Evolutionary conservation across 139 green algal genomes (phyloP), one percentile per base, ranked within the genome.

Genomic region (Zygnema circumcarinatum): DNA sequence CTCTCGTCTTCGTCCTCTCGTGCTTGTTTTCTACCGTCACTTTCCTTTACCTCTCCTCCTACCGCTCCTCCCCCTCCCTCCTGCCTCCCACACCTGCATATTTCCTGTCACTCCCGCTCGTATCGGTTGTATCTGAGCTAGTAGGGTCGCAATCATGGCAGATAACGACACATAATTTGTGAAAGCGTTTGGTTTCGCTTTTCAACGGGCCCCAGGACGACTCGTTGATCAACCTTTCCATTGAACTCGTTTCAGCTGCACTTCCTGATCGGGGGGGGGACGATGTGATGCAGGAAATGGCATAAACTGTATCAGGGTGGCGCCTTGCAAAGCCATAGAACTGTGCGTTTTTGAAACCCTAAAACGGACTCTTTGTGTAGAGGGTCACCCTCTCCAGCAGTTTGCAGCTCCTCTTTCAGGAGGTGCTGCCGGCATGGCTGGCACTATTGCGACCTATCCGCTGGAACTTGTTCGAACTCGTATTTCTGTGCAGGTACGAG

Each of bases 261-360:
- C n/a, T n/a, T n/a, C n/a, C n/a, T n/a, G n/a, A n/a, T n/a, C n/a
- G n/a, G n/a, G n/a, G n/a, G n/a, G n/a, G n/a, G n/a, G n/a, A n/a
- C n/a, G n/a, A n/a, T n/a, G n/a, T 25, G 29, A 29, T 40, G 7
- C 79, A 85, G 81, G 81, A 39, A 87, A 87, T 38, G 81, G 81
- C 20, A 32, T 87, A 2, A 87, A 87, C 67, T 80, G 62, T 32
- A 68, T 87, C 29, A 40, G 81, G n/a, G 81, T 87, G 81, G 81
- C 67, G 67, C 81, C 81, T 29, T 39, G 39, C 81, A 87, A 87
- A 42, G 81, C 67, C 33, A 81, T 87, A 0, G 81, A 87, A 69
- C 67, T 87, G 7, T 87, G 67, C 53, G 41, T 38, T 21, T 85
- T 78, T 78, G 79, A 85, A 38, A 85, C 56, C 36, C 79, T 85